Conservation (phyloP, 1,284 basidiomycete genomes). For the Apiotrichum gracile region DNA sequence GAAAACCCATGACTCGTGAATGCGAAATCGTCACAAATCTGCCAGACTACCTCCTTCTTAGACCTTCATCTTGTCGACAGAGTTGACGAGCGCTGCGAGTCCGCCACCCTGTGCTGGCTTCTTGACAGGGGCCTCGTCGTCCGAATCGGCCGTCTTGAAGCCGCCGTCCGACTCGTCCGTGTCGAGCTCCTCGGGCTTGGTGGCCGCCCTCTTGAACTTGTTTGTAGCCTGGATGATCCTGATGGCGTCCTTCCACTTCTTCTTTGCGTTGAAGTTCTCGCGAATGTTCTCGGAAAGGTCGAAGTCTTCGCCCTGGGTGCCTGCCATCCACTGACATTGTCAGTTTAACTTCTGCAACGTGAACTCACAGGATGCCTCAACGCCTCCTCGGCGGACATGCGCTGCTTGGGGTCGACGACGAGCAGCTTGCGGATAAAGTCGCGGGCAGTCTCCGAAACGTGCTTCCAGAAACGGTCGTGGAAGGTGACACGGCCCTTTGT, state of each 20-base stretch:
- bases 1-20: not conserved
- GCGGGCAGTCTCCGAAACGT: conserved; percentile 50
- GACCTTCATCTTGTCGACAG: not conserved
- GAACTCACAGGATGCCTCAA: conserved; percentile 54
- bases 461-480: conserved; percentile 90
- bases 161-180: conserved; percentile 4
- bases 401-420: conserved; percentile 62
- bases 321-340: conserved; percentile 31
- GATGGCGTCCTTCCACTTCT: conserved; percentile 33
- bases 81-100: not conserved
- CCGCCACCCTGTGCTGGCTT: not conserved
- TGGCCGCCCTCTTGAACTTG: conserved; percentile 6
- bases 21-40: not conserved
- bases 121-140: not conserved
- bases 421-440: conserved; percentile 73
- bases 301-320: conserved; percentile 53
- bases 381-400: conserved; percentile 71
- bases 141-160: conserved; percentile 4
- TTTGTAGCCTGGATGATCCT: conserved; percentile 15
- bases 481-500: conserved; percentile 78
- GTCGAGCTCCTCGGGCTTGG: conserved; percentile 2
- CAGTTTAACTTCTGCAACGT: not conserved
- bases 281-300: conserved; percentile 66
- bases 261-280: conserved; percentile 53
- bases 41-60: not conserved